Evolutionary conservation across 2,329 filamentous ascomycete species (phyloP), one percentile per base, ranked within the genome.

Genomic region (Hymenoscyphus fructigenus): DNA sequence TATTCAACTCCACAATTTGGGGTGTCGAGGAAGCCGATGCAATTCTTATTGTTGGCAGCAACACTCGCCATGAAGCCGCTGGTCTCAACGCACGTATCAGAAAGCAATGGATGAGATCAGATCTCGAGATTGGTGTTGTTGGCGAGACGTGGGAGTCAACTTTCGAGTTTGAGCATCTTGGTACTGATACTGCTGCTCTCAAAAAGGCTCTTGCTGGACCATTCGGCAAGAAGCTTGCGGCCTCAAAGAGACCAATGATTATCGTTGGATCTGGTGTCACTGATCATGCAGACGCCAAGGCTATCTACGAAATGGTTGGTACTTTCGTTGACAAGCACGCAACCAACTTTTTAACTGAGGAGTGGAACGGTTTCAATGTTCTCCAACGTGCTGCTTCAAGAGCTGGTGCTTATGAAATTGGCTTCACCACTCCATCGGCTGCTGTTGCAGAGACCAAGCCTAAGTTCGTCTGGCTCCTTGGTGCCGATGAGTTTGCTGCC

Each of bases 351-450:
- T 82, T 86, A 75, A 97, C 91, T 5, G 82, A 88, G 20, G 93
- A 97, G 78, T 98, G 96, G 93, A 95, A 97, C 78, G 95, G 94
- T 66, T 99, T 94, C 85, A 99, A 97, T 78, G 88, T 99, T 67
- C 88, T 99, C 61, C 95, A 99, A 81, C 89, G 94, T 70, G 91
- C 92, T 68, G 95, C 95, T 66, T 97, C 95, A 67, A 90, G 94
- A 72, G 91, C 91, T 44, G 95, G 93, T 76, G 95, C 95, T 67
- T 99, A 93, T 76, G 95, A 99, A 80, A 88, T 99, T 73, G 95
- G 95, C 74, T 99, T 97, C 80, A 92, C 91, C 41, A 89, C 92
- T 15, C 92, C 93, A 59, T 97, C 92, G 17, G 80, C 88, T 1
- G 86, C 88, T 69, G 92, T 96, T 68, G 91, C 93, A 44, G 85